Base-by-base conservation (phyloP, 169 alveolate species). In the Cryptosporidium meleagridis region DNA sequence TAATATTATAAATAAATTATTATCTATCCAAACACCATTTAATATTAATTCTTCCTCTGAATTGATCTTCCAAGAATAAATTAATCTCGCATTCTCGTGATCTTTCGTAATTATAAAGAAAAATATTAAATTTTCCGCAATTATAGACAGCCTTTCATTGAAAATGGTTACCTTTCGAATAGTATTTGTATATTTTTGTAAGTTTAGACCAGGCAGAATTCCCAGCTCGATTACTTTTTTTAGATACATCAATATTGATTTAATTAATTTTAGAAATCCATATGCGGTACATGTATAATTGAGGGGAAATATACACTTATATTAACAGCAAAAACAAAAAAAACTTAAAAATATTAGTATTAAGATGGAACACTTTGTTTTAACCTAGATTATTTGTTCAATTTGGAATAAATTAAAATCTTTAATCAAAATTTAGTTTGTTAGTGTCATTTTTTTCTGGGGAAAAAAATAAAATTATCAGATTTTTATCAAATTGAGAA, bases 191-290 rank as follows among this genome's bases (percentile, higher is more conserved):
- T 29, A 1, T 10, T 65, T 29, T 16, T 51, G 33, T 10, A 73
- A 33, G 3, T 37, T 29, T 14, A n/a, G 5, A 8, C 35, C 37
- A n/a, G 61, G 44, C 3, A 73, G 52, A 1, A 5, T 31, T 26
- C 68, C 86, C 39, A 73, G 55, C 5, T 73, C 86, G 31, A 73
- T 52, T 7, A 53, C 44, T 73, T 73, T 73, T 35, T 35, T 53
- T 31, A 58, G 31, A 55, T 33, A 73, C 86, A 73, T 73, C 2
- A 52, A 53, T 8, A 71, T 33, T 12, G n/a, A 12, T 71, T 69
- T 35, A 41, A 12, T 21, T 65, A 7, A 31, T 69, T 18, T 21
- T 0, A 44, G 33, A 44, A 69, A 69, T 41, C 18, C n/a, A 21
- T 41, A 39, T 41, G 55, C 80, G 51, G 35, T 44, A 37, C 80